Evolutionary conservation across 306 rosid species (phyloP).

Genomic region (Carpinus viminea): DNA sequence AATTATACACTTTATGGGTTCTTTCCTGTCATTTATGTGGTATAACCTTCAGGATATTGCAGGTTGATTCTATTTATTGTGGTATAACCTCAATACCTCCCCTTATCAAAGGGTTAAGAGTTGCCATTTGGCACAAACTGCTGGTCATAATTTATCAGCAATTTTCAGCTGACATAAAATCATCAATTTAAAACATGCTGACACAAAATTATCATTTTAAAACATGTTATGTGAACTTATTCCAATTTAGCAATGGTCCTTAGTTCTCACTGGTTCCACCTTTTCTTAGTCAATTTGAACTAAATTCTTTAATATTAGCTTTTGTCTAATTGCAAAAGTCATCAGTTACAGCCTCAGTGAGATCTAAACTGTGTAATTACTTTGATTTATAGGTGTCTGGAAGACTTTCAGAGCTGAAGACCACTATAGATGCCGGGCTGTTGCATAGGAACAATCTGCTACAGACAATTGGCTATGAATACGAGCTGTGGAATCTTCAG

Average conservation of each 20-base stretch:
- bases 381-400: constrained; percentile 62
- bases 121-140: background rate
- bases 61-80: background rate
- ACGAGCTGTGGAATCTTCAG: constrained; percentile 78
- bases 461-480: constrained; percentile 63
- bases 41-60: constrained; percentile 19
- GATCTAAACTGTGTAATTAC: constrained; percentile 23
- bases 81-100: background rate
- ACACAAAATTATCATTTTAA: constrained; percentile 3
- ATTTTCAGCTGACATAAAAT: constrained; percentile 5
- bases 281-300: constrained; percentile 13
- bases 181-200: constrained; percentile 1
- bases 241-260: background rate
- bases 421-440: constrained; percentile 71
- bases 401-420: constrained; percentile 75
- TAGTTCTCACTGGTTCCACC: constrained; percentile 2
- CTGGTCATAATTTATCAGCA: background rate
- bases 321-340: constrained; percentile 5
- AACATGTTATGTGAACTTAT: constrained; percentile 22
- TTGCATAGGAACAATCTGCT: constrained; percentile 59
- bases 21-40: constrained; percentile 9
- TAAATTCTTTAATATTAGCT: background rate
- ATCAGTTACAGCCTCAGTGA: constrained; percentile 15
- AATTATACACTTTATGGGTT: constrained; percentile 5
- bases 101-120: background rate